Evolutionary conservation across 495 filamentous ascomycete genomes (phyloP).

Genomic region (Penicillium cosmopolitanum): DNA sequence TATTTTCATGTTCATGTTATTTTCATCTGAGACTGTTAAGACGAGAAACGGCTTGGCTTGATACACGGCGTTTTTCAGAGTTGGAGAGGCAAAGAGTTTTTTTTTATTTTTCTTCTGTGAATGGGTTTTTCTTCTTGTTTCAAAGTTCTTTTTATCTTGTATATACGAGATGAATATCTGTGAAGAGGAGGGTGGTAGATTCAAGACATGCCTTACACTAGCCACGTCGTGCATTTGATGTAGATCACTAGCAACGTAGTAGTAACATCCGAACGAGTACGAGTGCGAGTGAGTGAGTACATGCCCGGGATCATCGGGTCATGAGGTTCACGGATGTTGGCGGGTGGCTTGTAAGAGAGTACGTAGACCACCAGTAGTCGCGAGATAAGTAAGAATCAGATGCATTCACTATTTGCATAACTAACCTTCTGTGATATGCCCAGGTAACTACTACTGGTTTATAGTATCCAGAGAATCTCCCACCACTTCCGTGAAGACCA

Average conservation of each 20-base stretch:
- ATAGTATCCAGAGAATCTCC: too few relatives aligned
- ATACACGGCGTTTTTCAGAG: slow-evolving; percentile 2
- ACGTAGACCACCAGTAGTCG: too few relatives aligned
- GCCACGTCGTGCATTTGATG: background rate
- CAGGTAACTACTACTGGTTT: too few relatives aligned
- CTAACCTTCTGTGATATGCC: too few relatives aligned
- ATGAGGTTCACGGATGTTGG: too few relatives aligned
- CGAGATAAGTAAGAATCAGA: too few relatives aligned
- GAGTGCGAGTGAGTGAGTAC: too few relatives aligned
- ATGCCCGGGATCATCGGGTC: too few relatives aligned
- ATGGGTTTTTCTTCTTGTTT: background rate
- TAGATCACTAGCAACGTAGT: background rate
- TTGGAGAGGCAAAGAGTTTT: background rate
- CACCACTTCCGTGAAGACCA: too few relatives aligned
- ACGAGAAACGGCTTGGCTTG: background rate
- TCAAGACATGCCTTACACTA: background rate
- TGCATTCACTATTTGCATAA: too few relatives aligned
- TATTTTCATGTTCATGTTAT: background rate
- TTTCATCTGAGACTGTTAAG: background rate
- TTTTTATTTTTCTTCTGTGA: background rate
- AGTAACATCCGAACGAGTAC: background rate
- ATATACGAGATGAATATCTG: background rate
- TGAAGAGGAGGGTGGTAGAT: background rate
- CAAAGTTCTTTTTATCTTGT: background rate
- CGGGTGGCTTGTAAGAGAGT: too few relatives aligned